Evolutionary conservation across 2,329 filamentous ascomycete species (phyloP).

Genomic region (Penicillium brasilianum): DNA sequence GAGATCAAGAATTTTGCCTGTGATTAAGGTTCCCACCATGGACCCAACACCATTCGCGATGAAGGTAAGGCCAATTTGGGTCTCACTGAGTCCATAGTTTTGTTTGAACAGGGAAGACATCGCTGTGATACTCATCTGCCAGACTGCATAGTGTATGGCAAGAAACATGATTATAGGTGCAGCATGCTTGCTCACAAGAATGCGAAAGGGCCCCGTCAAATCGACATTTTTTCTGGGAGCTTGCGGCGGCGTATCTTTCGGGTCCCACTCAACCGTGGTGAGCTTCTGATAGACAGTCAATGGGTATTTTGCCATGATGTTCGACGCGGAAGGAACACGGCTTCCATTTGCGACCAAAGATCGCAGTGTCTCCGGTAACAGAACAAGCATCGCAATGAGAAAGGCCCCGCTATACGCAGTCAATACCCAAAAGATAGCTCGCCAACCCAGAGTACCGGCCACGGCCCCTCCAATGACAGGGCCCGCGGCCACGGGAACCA

Average conservation of each 20-base stretch:
- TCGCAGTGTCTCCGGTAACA: conserved; percentile 50
- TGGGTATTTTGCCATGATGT: conserved; percentile 27
- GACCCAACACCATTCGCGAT: conserved; percentile 62
- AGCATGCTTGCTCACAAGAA: conserved; percentile 54
- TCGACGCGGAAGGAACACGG: conserved; percentile 16
- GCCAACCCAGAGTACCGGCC: conserved; percentile 47
- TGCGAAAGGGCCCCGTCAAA: conserved; percentile 52
- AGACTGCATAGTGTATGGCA: conserved; percentile 58
- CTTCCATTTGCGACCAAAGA: conserved; percentile 44
- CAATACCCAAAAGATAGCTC: conserved; percentile 53
- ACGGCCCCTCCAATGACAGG: conserved; percentile 51
- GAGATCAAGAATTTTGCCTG: conserved; percentile 58
- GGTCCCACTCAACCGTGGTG: conserved; percentile 15
- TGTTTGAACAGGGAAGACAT: conserved; percentile 57
- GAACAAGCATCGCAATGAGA: conserved; percentile 37
- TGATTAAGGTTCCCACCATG: conserved; percentile 58
- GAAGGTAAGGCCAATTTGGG: conserved; percentile 58
- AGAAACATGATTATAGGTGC: conserved; percentile 55
- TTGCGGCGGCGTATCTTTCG: conserved; percentile 9
- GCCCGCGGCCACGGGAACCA: conserved; percentile 46
- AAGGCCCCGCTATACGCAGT: conserved; percentile 44
- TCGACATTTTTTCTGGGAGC: conserved; percentile 48
- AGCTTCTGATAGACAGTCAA: conserved; percentile 20
- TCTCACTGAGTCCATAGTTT: conserved; percentile 51
- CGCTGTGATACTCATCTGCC: conserved; percentile 62